phyloP scores from a whole-genome alignment of 1,284 basidiomycete species.

The Ganoderma lingzhi region DNA sequence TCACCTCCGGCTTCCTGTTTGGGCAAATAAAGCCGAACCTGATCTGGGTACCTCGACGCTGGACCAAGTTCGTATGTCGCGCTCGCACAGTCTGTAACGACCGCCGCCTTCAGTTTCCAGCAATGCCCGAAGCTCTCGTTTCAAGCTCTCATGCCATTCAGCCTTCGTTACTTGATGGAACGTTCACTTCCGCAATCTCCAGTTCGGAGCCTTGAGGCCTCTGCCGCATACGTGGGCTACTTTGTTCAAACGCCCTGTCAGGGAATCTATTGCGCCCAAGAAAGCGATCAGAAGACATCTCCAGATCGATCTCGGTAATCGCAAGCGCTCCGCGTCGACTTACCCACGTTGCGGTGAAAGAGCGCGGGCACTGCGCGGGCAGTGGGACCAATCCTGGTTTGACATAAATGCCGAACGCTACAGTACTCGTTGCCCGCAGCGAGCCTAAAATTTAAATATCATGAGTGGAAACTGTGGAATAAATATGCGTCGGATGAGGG shows the following conservation, averaged over 20 bases:
- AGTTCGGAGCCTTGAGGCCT: conserved; percentile 9
- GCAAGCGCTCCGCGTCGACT: conserved; percentile 3
- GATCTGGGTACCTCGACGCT: conserved; percentile 7
- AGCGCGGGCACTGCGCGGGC: background rate
- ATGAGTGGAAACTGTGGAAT: background rate
- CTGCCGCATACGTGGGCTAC: conserved; percentile 21
- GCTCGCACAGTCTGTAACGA: conserved; percentile 1
- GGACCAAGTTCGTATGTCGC: background rate
- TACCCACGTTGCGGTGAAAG: background rate
- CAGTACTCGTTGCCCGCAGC: background rate
- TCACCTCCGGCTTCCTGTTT: background rate
- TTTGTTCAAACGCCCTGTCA: conserved; percentile 25
- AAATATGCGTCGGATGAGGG: background rate
- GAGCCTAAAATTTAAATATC: background rate
- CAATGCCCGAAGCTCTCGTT: conserved; percentile 10
- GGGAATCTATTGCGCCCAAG: conserved; percentile 8
- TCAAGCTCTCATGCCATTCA: conserved; percentile 27
- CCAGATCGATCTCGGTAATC: conserved; percentile 17
- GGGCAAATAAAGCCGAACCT: background rate
- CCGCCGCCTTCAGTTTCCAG: conserved; percentile 14
- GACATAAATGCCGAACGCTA: background rate
- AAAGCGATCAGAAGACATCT: conserved; percentile 25
- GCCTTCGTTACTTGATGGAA: conserved; percentile 7
- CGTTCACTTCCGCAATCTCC: conserved; percentile 15
- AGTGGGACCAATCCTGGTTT: background rate